A percentile compares a stretch with the other conserved stretches of the same genome.
phyloP scores from a whole-genome alignment of 768 basidiomycete genomes.

The Crepidotus variabilis region DNA sequence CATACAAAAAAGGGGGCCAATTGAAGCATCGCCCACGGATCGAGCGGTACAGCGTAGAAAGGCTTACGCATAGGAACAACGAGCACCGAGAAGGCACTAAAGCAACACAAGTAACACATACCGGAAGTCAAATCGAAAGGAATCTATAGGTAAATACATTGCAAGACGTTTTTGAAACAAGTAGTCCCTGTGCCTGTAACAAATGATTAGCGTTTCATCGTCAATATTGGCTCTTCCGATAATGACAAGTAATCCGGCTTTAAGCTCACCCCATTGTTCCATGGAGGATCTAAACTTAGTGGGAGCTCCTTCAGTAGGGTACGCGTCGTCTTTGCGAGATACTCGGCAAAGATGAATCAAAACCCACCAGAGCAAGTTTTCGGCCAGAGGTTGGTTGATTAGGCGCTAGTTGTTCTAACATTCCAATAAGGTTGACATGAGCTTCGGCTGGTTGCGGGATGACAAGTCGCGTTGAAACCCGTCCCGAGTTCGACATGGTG shows the following conservation, averaged over 20 bases:
- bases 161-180: constrained; percentile 76
- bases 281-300: constrained; percentile 60
- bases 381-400: constrained; percentile 48
- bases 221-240: not conserved
- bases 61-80: too few relatives aligned
- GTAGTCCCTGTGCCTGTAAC: constrained; percentile 77
- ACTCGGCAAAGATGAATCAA: not conserved
- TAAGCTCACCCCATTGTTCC: constrained; percentile 69
- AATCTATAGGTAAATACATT: constrained; percentile 62
- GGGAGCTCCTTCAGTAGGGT: not conserved
- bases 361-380: constrained; percentile 62
- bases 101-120: constrained; percentile 26
- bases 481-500: constrained; percentile 22
- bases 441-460: constrained; percentile 49
- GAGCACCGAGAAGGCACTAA: not conserved
- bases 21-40: too few relatives aligned
- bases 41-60: too few relatives aligned
- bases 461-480: constrained; percentile 43
- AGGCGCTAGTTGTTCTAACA: constrained; percentile 58
- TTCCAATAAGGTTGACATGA: constrained; percentile 46
- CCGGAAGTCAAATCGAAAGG: constrained; percentile 88
- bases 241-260: constrained; percentile 20
- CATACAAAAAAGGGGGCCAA: not conserved
- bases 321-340: not conserved
- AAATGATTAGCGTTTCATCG: not conserved